Evolutionary conservation across 2,329 filamentous ascomycete species (phyloP).

Genomic region (Monosporascus sp.): DNA sequence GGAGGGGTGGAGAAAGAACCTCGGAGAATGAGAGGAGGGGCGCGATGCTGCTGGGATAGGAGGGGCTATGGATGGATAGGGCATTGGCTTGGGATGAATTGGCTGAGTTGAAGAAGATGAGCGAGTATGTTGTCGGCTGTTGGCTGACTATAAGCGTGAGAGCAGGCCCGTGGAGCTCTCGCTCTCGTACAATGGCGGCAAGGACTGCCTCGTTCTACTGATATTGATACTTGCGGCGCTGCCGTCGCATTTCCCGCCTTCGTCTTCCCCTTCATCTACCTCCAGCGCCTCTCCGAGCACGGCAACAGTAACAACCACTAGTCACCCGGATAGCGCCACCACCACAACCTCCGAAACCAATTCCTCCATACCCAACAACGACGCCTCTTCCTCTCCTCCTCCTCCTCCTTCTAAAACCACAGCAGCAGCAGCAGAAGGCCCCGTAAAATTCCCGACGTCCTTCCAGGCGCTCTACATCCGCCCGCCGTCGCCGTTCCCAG

Average conservation of each 20-base stretch:
- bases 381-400: slow-evolving; percentile 5
- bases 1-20: too few relatives aligned
- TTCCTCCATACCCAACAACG: slow-evolving; percentile 2
- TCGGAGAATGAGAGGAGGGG: too few relatives aligned
- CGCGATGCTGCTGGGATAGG: too few relatives aligned
- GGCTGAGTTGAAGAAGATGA: too few relatives aligned
- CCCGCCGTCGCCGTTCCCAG: slow-evolving; percentile 73
- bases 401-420: background rate
- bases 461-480: slow-evolving; percentile 88
- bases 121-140: background rate
- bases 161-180: slow-evolving; percentile 70
- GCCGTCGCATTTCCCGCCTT: slow-evolving; percentile 31
- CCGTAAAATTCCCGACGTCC: slow-evolving; percentile 32
- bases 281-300: slow-evolving; percentile 6
- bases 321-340: slow-evolving; percentile 7
- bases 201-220: slow-evolving; percentile 91
- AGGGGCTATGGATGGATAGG: too few relatives aligned
- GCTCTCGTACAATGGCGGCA: slow-evolving; percentile 94
- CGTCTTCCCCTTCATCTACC: slow-evolving; percentile 17
- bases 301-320: slow-evolving; percentile 4
- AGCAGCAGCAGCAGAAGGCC: slow-evolving; percentile 5
- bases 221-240: slow-evolving; percentile 73
- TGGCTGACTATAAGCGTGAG: slow-evolving; percentile 1
- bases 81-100: too few relatives aligned
- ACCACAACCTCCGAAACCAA: background rate